These are phyloP conservation scores for Geranium incanum DNA, from an alignment of 441 rosid genomes.

Conservation along the genomic window DNA sequence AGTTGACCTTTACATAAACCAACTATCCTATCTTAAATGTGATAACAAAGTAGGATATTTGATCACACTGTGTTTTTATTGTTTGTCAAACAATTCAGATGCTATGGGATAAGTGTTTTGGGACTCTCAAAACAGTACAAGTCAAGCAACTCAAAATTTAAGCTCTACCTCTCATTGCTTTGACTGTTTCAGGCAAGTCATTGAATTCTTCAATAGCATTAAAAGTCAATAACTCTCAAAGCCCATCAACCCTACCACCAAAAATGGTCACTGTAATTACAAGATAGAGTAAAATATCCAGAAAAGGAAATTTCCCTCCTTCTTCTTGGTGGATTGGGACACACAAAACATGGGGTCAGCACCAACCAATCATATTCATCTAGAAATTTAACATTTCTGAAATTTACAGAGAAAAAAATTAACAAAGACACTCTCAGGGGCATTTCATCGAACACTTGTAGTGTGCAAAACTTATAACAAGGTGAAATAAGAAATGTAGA, in stretches of 20 bases:
- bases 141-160: neutral
- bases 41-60: neutral
- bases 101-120: neutral
- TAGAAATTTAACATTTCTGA: neutral
- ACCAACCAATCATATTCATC: neutral
- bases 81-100: conserved; percentile 5
- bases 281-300: neutral
- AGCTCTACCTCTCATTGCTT: neutral
- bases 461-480: neutral
- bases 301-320: neutral
- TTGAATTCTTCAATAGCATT: neutral
- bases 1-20: conserved; percentile 1
- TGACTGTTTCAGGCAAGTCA: neutral
- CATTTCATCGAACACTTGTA: neutral
- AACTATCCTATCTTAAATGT: neutral
- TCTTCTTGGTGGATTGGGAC: neutral
- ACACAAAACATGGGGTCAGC: neutral
- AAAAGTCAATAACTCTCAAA: neutral
- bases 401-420: neutral
- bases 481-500: neutral
- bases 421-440: neutral
- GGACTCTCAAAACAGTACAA: neutral
- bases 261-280: neutral
- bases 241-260: neutral
- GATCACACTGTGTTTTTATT: neutral